Evolutionary conservation across 1,284 basidiomycete species (phyloP).

Genomic region (Malassezia restricta): DNA sequence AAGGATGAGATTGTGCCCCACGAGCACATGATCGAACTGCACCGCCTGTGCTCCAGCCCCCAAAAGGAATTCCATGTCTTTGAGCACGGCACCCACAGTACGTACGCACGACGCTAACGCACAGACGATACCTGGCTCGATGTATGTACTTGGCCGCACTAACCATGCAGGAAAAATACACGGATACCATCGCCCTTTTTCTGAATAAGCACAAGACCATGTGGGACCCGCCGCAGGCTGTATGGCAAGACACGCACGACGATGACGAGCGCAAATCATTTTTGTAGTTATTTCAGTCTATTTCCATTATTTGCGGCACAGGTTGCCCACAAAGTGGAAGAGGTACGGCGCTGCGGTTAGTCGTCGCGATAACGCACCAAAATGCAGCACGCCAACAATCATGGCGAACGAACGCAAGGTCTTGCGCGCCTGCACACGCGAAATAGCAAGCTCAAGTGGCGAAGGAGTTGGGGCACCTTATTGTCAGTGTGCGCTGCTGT

Average conservation of each 20-base stretch:
- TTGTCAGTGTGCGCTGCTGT: not conserved
- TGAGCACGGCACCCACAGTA: constrained; percentile 59
- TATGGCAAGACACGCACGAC: no score
- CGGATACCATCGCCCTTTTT: constrained; percentile 35
- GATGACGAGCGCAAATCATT: constrained; percentile 2
- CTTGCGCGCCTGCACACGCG: constrained; percentile 11
- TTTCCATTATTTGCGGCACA: not conserved
- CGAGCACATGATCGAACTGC: constrained; percentile 68
- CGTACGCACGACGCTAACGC: constrained; percentile 33
- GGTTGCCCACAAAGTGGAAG: constrained; percentile 7
- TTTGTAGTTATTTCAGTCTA: constrained; percentile 6
- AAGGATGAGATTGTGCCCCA: constrained; percentile 74
- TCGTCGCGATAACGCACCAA: constrained; percentile 4
- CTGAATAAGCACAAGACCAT: constrained; percentile 22
- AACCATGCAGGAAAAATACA: constrained; percentile 22
- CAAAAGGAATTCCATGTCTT: constrained; percentile 51
- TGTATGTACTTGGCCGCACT: not conserved
- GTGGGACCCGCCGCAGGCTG: not conserved
- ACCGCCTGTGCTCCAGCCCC: constrained; percentile 52
- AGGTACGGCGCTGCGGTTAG: constrained; percentile 13
- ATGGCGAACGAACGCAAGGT: constrained; percentile 12
- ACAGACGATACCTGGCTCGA: constrained; percentile 41
- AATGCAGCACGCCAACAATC: constrained; percentile 16
- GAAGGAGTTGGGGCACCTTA: constrained; percentile 13
- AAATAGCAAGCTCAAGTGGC: constrained; percentile 12